Percentiles rank a stretch among this genome's conserved stretches.
Evolutionary conservation across 2,329 filamentous ascomycete genomes (phyloP).

Genomic region (Hymenoscyphus infarciens): DNA sequence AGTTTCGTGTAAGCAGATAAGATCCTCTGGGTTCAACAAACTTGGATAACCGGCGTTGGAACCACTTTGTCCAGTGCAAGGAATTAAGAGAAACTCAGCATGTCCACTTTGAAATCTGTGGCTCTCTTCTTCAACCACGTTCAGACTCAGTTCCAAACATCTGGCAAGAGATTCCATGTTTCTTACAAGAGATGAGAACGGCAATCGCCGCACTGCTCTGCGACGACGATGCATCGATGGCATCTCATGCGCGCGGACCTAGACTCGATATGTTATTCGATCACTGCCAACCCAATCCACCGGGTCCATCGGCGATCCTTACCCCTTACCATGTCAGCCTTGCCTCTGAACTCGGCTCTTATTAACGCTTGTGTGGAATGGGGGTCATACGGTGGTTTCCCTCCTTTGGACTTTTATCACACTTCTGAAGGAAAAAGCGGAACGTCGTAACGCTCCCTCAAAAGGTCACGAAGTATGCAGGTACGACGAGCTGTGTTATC

Average conservation of each 20-base stretch:
- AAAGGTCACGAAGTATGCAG: constrained; percentile 8
- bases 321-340: constrained; percentile 5
- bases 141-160: neutral
- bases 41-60: neutral
- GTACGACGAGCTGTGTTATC: constrained; percentile 6
- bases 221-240: neutral
- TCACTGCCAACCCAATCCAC: constrained; percentile 6
- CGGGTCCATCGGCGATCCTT: constrained; percentile 7
- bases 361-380: constrained; percentile 5
- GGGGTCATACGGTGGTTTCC: constrained; percentile 5
- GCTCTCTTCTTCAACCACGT: neutral
- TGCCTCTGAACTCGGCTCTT: constrained; percentile 7
- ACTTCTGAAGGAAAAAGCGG: neutral
- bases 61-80: neutral
- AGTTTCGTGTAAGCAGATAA: neutral
- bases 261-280: neutral
- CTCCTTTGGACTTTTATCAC: neutral
- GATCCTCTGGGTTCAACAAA: neutral
- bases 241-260: neutral
- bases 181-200: neutral
- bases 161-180: neutral
- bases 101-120: neutral
- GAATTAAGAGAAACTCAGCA: neutral
- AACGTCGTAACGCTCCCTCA: neutral
- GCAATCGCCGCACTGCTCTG: neutral